Conservation (phyloP, 2,329 filamentous ascomycete genomes). For the Alternaria sp. region DNA sequence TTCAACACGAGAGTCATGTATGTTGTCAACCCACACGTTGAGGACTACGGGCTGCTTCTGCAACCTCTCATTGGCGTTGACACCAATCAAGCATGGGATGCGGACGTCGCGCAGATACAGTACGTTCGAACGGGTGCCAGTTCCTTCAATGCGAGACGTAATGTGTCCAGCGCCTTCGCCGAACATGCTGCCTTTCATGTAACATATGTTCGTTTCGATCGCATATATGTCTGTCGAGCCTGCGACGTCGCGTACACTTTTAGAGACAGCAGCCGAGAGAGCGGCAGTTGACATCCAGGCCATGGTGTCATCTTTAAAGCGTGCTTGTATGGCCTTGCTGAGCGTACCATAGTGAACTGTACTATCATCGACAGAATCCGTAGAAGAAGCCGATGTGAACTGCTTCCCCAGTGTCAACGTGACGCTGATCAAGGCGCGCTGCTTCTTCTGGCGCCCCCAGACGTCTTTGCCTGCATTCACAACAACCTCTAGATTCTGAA, state of each 20-base stretch:
- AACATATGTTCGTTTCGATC: constrained; percentile 62
- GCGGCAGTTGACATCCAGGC: constrained; percentile 38
- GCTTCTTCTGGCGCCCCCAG: constrained; percentile 71
- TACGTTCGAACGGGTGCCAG: constrained; percentile 31
- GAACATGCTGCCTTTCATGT: constrained; percentile 75
- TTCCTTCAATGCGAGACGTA: constrained; percentile 38
- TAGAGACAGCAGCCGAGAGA: constrained; percentile 26
- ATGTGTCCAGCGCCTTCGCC: constrained; percentile 67
- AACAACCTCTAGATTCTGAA: constrained; percentile 68
- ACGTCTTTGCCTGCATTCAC: constrained; percentile 70
- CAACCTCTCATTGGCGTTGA: constrained; percentile 75
- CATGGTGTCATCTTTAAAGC: constrained; percentile 47
- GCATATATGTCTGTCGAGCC: constrained; percentile 44
- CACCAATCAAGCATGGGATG: constrained; percentile 74
- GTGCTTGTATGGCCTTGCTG: constrained; percentile 69
- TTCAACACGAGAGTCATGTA: constrained; percentile 56
- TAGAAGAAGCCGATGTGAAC: constrained; percentile 66
- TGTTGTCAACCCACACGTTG: constrained; percentile 69
- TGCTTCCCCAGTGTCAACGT: constrained; percentile 64
- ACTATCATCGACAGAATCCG: constrained; percentile 71
- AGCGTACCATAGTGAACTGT: constrained; percentile 80
- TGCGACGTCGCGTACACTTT: constrained; percentile 33
- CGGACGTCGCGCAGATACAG: constrained; percentile 66
- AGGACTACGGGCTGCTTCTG: constrained; percentile 72
- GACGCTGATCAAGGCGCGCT: constrained; percentile 70